Base-by-base conservation (phyloP, 1,139 yeast species). In the Pichia sp. region DNA sequence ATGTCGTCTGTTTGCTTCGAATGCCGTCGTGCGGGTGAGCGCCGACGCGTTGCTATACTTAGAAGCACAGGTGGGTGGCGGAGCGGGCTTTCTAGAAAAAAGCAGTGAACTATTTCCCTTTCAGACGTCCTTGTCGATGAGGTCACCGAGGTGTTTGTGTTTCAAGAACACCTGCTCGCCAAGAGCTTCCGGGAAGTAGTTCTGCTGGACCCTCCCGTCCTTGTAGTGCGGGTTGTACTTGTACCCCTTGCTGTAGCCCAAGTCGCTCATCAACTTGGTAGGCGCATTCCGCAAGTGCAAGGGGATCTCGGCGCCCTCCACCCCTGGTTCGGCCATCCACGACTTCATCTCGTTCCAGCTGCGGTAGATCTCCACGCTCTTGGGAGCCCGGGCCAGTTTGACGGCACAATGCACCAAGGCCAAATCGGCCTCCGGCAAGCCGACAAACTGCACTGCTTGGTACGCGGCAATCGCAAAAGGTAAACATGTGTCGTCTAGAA, bases 371-470 rank as follows among this genome's bases (percentile, higher is more conserved):
- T 85, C 85, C 14, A 92, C 90, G 6, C 96, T 87, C 69, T 95
- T 95, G 0, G 84, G 83, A 0, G 98, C 95, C 54, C 83, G 73
- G 0, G 98, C 96, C 33, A 93, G 73, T 61, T 91, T 87, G 36
- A 87, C 91, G 1, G 96, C 92, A 69, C 97, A 90, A 63, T 93
- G 99, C 0, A 93, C 99, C 49, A 93, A 72, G 3, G 91, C 83
- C 40, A 89, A 77, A 67, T 93, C 97, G 2, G 95, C 95, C 67
- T 95, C 99, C 0, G 99, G 99, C 80, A 93, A 78, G 0, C 99
- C 99, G n/a, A 93, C 79, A 70, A 87, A 90, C 71, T 90, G 95
- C 4, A 89, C 83, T 0, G 97, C 92, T 51, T 89, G 90, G 66
- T 87, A 89, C 0, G 95, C 82, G 0, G 97, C 84, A 2, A 88